A percentile compares a stretch with the other conserved stretches of the same genome.
Evolutionary conservation across 1,139 yeast genomes (phyloP).

Genomic region (Ogataea hybrid): DNA sequence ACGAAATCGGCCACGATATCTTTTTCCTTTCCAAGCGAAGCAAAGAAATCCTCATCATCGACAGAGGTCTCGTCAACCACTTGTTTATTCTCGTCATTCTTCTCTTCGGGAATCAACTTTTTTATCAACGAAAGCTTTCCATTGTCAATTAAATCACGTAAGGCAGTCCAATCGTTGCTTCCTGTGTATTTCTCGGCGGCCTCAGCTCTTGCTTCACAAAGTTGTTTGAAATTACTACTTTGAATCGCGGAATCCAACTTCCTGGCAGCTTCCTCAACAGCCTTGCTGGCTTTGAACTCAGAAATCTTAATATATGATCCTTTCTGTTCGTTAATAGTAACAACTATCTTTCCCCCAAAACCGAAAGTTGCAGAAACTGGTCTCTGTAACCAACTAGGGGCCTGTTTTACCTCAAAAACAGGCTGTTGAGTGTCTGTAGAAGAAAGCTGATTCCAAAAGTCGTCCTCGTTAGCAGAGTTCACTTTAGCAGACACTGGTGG

Average conservation of each 20-base stretch:
- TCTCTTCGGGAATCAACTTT: conserved; percentile 28
- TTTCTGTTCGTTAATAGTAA: conserved; percentile 39
- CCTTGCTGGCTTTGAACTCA: conserved; percentile 34
- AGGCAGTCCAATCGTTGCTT: conserved; percentile 74
- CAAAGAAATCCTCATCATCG: conserved; percentile 47
- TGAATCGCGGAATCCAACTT: conserved; percentile 60
- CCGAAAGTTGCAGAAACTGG: conserved; percentile 85
- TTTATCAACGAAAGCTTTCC: conserved; percentile 46
- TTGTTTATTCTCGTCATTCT: conserved; percentile 24
- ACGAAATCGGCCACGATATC: conserved; percentile 26
- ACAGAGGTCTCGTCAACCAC: conserved; percentile 29
- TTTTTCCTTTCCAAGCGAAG: conserved; percentile 37
- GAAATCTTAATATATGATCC: conserved; percentile 41
- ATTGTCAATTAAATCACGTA: conserved; percentile 52
- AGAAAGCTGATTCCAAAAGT: conserved; percentile 84
- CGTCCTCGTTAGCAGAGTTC: conserved; percentile 56
- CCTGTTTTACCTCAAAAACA: conserved; percentile 64
- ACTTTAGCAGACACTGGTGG: conserved; percentile 50
- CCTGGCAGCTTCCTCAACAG: conserved; percentile 42
- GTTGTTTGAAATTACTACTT: conserved; percentile 48
- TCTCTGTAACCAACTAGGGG: conserved; percentile 85
- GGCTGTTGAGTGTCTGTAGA: conserved; percentile 75
- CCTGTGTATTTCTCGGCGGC: conserved; percentile 44
- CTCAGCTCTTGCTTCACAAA: conserved; percentile 52
- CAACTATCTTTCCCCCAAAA: conserved; percentile 86